These are phyloP conservation scores for Striga asiatica DNA, from an alignment of 257 asterid species.

Conservation along the genomic window DNA sequence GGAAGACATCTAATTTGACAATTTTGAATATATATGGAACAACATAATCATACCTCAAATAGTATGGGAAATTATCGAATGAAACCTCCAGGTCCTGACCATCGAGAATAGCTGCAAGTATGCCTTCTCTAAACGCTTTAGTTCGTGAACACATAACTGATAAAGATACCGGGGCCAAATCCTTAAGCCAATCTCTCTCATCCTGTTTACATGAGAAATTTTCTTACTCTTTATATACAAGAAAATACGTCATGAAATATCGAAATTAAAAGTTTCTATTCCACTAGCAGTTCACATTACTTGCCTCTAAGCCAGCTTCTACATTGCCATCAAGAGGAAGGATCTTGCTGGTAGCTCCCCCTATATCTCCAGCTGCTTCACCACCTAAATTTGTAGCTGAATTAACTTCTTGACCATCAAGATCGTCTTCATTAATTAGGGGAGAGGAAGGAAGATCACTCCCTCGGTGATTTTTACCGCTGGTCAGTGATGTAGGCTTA, in stretches of 20 bases:
- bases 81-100: constrained; percentile 56
- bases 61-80: constrained; percentile 79
- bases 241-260: constrained; percentile 6
- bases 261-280: constrained; percentile 13
- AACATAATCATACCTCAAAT: constrained; percentile 48
- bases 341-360: constrained; percentile 36
- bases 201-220: constrained; percentile 27
- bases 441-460: constrained; percentile 51
- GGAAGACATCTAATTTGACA: background rate
- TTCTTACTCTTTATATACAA: constrained; percentile 13
- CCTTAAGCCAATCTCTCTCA: constrained; percentile 60
- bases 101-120: constrained; percentile 45
- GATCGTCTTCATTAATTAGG: constrained; percentile 51
- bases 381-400: constrained; percentile 43
- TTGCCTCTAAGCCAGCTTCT: constrained; percentile 50
- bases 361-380: constrained; percentile 44
- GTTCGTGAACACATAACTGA: constrained; percentile 44
- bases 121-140: constrained; percentile 53
- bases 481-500: constrained; percentile 50
- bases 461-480: constrained; percentile 39
- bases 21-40: background rate
- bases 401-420: constrained; percentile 64
- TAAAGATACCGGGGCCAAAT: constrained; percentile 36
- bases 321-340: constrained; percentile 41
- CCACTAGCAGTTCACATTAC: constrained; percentile 26